Evolutionary conservation across 352 stramenopile species (phyloP), one percentile per base, ranked within the genome.

Genomic region (Phytophthora meadii): DNA sequence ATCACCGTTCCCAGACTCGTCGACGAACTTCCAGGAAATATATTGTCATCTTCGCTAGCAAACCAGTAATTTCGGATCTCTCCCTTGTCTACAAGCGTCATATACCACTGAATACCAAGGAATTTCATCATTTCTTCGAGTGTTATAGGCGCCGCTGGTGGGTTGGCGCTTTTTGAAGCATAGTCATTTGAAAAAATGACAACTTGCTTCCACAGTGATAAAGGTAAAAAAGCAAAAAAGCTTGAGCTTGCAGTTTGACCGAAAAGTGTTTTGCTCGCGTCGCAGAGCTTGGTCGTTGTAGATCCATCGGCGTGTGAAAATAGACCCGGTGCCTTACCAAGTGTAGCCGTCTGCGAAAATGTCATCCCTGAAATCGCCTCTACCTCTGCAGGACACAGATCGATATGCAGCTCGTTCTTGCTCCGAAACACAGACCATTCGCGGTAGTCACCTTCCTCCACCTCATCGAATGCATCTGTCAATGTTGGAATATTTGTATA

Each of bases 31-130:
- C 30, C 54, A 0, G 37, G 40, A 46, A 61, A 53, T 37, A 61
- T 46, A 10, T 32, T 53, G 8, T n/a, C 27, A 7, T 61, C 54
- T 24, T 53, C 44, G 37, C 11, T n/a, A 32, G 54, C 30, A 7
- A 2, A 15, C 54, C 54, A 61, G 24, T 61, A 61, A 17, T 54
- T 54, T 11, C 10, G n/a, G 19, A 61, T 53, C 46, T 61, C 54
- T 17, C 54, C 54, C 27, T 48, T 61, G 45, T 54, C 44, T 1
- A 61, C 2, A 11, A 61, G 17, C 2, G 53, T 27, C 42, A 54
- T 49, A 9, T 54, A 61, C 44, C 44, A 61, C 11, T 54, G 19
- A 17, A 54, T 54, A 5, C 54, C 42, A 3, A 54, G n/a, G 7
- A 54, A 54, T 8, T 2, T 46, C 42, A 54, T 54, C 11, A 49